These are phyloP conservation scores for Sclerotinia nivalis DNA, from an alignment of 2,329 filamentous ascomycete species.

Conservation along the genomic window DNA sequence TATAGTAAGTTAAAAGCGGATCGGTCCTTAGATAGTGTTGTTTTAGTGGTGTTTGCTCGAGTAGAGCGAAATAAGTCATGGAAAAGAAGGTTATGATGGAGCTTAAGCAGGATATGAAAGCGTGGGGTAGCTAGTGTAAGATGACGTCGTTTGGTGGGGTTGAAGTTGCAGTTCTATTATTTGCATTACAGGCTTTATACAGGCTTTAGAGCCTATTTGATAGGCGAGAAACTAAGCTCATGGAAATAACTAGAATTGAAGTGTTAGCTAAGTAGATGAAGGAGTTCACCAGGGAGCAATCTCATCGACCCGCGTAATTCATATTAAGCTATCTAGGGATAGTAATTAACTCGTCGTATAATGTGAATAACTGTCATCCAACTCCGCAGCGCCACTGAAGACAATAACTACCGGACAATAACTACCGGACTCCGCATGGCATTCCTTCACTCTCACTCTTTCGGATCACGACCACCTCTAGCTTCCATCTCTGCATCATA, in stretches of 20 bases:
- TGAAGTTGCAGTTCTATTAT: not conserved
- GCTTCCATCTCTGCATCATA: conserved; percentile 22
- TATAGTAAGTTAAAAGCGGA: not conserved
- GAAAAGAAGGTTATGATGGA: not conserved
- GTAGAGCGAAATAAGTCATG: not conserved
- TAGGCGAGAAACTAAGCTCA: not conserved
- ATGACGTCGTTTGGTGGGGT: conserved; percentile 21
- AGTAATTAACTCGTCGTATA: not conserved
- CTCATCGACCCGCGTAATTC: not conserved
- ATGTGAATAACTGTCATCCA: not conserved
- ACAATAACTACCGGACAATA: not conserved
- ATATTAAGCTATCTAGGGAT: not conserved
- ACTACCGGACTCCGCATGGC: not conserved
- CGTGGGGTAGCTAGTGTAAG: conserved; percentile 17
- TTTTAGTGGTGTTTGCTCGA: not conserved
- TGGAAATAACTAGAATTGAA: not conserved
- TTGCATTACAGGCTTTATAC: not conserved
- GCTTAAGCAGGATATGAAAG: conserved; percentile 19
- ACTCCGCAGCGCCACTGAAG: not conserved
- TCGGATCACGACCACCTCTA: conserved; percentile 21
- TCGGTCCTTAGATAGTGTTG: not conserved
- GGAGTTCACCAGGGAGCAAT: not conserved
- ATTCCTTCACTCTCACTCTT: not conserved
- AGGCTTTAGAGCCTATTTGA: not conserved
- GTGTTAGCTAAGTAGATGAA: not conserved